phyloP scores from a whole-genome alignment of 1,284 basidiomycete genomes.

The Ceratobasidium sp. region DNA sequence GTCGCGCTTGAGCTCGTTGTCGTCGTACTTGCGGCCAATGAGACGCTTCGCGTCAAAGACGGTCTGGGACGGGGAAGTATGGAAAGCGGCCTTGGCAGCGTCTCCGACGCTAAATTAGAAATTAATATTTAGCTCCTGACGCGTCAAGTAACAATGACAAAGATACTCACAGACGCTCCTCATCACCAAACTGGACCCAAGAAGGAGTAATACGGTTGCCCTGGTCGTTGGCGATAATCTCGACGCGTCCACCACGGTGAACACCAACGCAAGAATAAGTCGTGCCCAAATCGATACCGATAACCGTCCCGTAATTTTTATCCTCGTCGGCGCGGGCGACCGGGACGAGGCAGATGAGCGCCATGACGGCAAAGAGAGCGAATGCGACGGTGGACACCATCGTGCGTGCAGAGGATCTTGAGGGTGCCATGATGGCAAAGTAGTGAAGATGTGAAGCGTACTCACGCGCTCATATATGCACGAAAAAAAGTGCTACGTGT shows the following conservation, averaged over 20 bases:
- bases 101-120: conserved; percentile 68
- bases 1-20: conserved; percentile 82
- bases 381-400: conserved; percentile 45
- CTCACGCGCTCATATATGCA: conserved; percentile 28
- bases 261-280: conserved; percentile 68
- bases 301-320: conserved; percentile 88
- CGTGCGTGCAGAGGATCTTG: conserved; percentile 37
- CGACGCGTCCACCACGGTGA: conserved; percentile 88
- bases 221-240: conserved; percentile 98
- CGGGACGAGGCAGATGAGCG: conserved; percentile 44
- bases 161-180: conserved; percentile 84
- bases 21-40: conserved; percentile 88
- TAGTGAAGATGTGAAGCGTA: background rate
- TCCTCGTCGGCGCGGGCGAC: conserved; percentile 57
- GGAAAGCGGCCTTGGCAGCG: conserved; percentile 74
- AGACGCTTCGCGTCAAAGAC: conserved; percentile 71
- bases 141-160: background rate
- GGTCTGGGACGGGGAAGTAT: too few species aligned
- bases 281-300: conserved; percentile 92
- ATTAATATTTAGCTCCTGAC: background rate
- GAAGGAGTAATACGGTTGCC: conserved; percentile 97
- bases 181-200: conserved; percentile 91
- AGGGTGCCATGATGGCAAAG: conserved; percentile 45
- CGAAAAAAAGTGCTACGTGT: conserved; percentile 42
- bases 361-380: conserved; percentile 43